Percentiles rank a stretch among this genome's conserved stretches.
Conservation (phyloP, 225 moss, liverwort and hornwort genomes). For the Polytrichum commune region DNA sequence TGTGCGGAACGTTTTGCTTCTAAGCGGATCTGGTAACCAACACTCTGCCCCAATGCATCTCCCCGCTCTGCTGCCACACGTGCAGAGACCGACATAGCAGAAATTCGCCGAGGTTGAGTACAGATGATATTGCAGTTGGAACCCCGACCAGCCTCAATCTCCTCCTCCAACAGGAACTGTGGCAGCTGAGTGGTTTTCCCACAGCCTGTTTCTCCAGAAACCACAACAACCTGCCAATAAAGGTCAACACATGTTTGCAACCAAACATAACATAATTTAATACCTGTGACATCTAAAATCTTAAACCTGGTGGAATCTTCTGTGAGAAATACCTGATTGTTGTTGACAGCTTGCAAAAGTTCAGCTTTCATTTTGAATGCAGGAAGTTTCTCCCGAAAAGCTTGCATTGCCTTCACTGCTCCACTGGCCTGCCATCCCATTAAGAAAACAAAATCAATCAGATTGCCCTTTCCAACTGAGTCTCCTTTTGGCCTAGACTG, state of each 20-base stretch:
- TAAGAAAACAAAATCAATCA: too few relatives aligned
- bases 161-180: constrained; percentile 88
- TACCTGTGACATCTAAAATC: too few relatives aligned
- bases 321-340: constrained; percentile 64
- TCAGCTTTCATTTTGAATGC: constrained; percentile 79
- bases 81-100: constrained; percentile 92
- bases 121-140: constrained; percentile 83
- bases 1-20: constrained; percentile 85
- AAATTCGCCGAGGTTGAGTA: constrained; percentile 96
- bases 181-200: constrained; percentile 98
- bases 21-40: constrained; percentile 95
- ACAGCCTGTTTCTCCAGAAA: constrained; percentile 98
- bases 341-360: constrained; percentile 78
- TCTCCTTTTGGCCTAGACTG: too few relatives aligned
- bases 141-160: constrained; percentile 86
- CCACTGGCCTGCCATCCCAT: constrained; percentile 46
- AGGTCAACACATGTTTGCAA: too few relatives aligned
- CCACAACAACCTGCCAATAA: constrained; percentile 73
- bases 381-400: constrained; percentile 87
- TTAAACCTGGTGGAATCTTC: too few relatives aligned
- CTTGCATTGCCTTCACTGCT: constrained; percentile 69
- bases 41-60: constrained; percentile 82
- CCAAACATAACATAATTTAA: too few relatives aligned
- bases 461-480: too few relatives aligned
- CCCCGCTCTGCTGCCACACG: constrained; percentile 97